phyloP scores from a whole-genome alignment of 129 eudicot genomes.

The sunflower (Helianthus annuus) region DNA sequence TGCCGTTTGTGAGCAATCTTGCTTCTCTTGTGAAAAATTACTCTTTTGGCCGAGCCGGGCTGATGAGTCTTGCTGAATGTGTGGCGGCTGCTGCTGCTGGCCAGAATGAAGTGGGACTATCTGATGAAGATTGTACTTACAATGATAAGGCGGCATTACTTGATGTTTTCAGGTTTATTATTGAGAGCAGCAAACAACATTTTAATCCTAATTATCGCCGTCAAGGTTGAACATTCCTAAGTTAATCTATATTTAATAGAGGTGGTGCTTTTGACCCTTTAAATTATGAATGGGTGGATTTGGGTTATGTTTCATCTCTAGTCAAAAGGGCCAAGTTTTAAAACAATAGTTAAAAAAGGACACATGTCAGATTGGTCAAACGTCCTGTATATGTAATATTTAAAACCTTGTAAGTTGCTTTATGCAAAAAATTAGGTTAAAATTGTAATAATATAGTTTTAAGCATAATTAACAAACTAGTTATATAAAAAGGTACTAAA shows the following conservation, averaged over 20 bases:
- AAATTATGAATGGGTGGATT: neutral
- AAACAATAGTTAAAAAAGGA: neutral
- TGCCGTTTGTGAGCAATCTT: conserved; percentile 54
- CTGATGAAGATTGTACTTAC: conserved; percentile 32
- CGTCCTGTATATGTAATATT: neutral
- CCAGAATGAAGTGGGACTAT: conserved; percentile 28
- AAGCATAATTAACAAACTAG: neutral
- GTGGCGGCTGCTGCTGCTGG: conserved; percentile 62
- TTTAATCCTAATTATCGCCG: conserved; percentile 83
- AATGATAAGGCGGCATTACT: conserved; percentile 54
- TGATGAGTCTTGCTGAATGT: conserved; percentile 84
- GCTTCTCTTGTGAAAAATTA: conserved; percentile 61
- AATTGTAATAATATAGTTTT: neutral
- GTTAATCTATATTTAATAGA: conserved; percentile 6
- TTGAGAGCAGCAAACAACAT: conserved; percentile 93
- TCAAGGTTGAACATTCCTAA: conserved; percentile 53
- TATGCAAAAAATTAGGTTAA: neutral
- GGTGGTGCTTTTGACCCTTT: neutral
- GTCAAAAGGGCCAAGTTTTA: neutral
- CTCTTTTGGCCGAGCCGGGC: conserved; percentile 89
- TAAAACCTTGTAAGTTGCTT: neutral
- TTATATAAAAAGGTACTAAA: neutral
- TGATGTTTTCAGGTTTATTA: conserved; percentile 70
- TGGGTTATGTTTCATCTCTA: conserved; percentile 12
- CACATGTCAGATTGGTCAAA: conserved; percentile 3